phyloP scores from a whole-genome alignment of 495 filamentous ascomycete genomes.

The Neurospora intermedia region DNA sequence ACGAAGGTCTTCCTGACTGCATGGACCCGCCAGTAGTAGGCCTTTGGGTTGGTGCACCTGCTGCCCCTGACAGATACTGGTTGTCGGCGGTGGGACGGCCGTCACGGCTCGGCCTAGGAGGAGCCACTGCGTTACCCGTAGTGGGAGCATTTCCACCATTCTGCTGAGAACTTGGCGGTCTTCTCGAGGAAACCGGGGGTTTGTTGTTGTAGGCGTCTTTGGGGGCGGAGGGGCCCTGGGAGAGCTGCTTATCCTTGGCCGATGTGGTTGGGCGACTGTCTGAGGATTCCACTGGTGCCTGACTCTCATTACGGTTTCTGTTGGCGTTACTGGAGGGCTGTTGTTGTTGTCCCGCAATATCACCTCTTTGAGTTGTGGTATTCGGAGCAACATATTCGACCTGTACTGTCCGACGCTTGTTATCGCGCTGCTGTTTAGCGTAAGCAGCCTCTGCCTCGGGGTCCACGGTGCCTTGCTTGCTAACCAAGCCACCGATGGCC shows the following conservation, averaged over 20 bases:
- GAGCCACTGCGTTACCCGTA: slow-evolving; percentile 22
- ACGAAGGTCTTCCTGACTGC: slow-evolving; percentile 72
- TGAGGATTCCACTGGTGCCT: slow-evolving; percentile 35
- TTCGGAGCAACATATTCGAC: slow-evolving; percentile 94
- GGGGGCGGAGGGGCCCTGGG: slow-evolving; percentile 36
- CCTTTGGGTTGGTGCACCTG: slow-evolving; percentile 41
- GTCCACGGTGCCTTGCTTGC: slow-evolving; percentile 70
- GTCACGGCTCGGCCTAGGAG: slow-evolving; percentile 45
- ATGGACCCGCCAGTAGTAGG: slow-evolving; percentile 79
- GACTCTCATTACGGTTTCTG: slow-evolving; percentile 39
- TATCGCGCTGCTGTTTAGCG: slow-evolving; percentile 57
- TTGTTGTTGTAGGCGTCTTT: slow-evolving; percentile 30
- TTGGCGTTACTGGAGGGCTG: slow-evolving; percentile 29
- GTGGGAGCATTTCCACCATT: neutral
- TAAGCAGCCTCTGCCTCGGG: slow-evolving; percentile 43
- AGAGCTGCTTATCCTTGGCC: slow-evolving; percentile 41
- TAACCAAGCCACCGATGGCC: slow-evolving; percentile 54
- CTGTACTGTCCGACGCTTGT: slow-evolving; percentile 89
- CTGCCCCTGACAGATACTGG: slow-evolving; percentile 29
- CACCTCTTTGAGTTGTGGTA: slow-evolving; percentile 61
- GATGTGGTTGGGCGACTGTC: slow-evolving; percentile 19
- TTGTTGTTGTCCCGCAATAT: slow-evolving; percentile 16
- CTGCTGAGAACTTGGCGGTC: slow-evolving; percentile 36
- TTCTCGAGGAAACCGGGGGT: slow-evolving; percentile 28
- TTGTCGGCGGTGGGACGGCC: slow-evolving; percentile 39